Evolutionary conservation across 139 green algal species (phyloP).

Genomic region (Tetradesmus lagerheimii): DNA sequence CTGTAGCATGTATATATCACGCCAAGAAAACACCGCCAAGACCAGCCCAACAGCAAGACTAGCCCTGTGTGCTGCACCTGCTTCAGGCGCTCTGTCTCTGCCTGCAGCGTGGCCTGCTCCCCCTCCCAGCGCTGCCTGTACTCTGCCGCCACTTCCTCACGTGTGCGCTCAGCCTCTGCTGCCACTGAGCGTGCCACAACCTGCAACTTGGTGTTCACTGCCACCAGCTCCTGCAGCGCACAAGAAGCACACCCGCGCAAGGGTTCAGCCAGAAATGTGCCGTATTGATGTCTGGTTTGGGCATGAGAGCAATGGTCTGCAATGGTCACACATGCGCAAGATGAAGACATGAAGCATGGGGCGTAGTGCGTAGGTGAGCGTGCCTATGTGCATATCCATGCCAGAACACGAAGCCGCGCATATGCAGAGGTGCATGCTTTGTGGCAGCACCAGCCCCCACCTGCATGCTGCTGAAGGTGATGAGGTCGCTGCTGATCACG

Average conservation of each 20-base stretch:
- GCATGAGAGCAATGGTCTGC: too few relatives aligned
- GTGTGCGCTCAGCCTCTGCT: conserved; percentile 16
- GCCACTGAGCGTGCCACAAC: conserved; percentile 12
- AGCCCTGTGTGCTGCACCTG: conserved; percentile 6
- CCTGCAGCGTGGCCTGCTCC: conserved; percentile 33
- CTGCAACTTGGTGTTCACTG: conserved; percentile 39
- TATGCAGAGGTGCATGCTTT: too few relatives aligned
- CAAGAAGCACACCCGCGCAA: not conserved
- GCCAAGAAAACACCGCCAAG: too few relatives aligned
- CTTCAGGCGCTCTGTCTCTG: conserved; percentile 40
- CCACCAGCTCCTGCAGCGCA: conserved; percentile 31
- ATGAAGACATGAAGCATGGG: too few relatives aligned
- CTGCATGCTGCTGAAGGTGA: conserved; percentile 37
- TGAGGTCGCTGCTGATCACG: conserved; percentile 14
- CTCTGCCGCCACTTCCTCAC: conserved; percentile 8
- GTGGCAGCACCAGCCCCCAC: not conserved
- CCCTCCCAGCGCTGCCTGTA: conserved; percentile 25
- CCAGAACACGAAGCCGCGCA: too few relatives aligned
- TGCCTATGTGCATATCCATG: too few relatives aligned
- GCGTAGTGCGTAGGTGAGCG: too few relatives aligned
- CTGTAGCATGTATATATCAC: not conserved
- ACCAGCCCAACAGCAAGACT: too few relatives aligned
- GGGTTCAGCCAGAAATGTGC: not conserved
- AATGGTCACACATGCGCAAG: too few relatives aligned
- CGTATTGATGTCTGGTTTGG: too few relatives aligned